Conservation (phyloP, 2,329 filamentous ascomycete genomes). For the Exserohilum turcica region DNA sequence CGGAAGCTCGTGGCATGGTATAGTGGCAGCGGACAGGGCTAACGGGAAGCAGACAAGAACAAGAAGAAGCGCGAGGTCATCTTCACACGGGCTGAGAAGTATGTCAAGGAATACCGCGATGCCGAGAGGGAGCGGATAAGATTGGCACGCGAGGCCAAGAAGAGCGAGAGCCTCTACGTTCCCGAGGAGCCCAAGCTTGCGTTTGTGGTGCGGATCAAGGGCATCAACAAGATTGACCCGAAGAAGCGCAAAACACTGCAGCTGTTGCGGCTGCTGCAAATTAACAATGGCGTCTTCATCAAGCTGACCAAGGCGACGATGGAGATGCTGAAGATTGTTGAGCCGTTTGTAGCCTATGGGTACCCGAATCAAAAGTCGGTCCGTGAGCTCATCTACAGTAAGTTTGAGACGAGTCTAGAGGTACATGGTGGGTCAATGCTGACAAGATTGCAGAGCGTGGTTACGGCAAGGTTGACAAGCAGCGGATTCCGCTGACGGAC, state of each 20-base stretch:
- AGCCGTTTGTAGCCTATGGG: conserved; percentile 98
- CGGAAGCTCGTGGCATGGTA: conserved; percentile 25
- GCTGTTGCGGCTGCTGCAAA: conserved; percentile 98
- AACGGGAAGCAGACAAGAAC: conserved; percentile 71
- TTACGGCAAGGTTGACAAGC: conserved; percentile 98
- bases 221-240: conserved; percentile 99
- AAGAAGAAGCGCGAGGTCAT: conserved; percentile 98
- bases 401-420: conserved; percentile 69
- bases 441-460: conserved; percentile 65
- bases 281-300: conserved; percentile 99
- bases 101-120: conserved; percentile 99
- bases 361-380: conserved; percentile 99
- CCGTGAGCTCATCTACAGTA: conserved; percentile 99
- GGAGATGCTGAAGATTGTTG: conserved; percentile 97
- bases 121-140: conserved; percentile 98
- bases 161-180: conserved; percentile 91
- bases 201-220: conserved; percentile 99
- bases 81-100: conserved; percentile 99
- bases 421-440: conserved; percentile 9
- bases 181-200: conserved; percentile 93
- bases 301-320: conserved; percentile 94
- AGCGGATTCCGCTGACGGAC: conserved; percentile 94
- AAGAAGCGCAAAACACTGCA: conserved; percentile 99
- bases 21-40: conserved; percentile 28
- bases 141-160: conserved; percentile 85